phyloP scores from a whole-genome alignment of 768 basidiomycete genomes.

The Russula sp. region DNA sequence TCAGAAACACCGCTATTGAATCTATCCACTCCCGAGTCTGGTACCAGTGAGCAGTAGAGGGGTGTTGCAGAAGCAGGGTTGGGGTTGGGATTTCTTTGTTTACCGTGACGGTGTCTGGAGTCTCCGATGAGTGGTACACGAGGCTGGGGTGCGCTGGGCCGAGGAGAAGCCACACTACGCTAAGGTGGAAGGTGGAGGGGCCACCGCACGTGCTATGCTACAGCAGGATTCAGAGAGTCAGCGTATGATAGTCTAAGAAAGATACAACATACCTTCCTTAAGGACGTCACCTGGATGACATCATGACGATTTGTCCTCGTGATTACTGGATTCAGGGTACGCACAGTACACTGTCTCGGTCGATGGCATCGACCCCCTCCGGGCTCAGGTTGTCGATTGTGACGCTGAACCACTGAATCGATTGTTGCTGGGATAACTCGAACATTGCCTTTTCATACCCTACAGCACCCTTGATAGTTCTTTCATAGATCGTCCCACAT shows the following conservation, averaged over 20 bases:
- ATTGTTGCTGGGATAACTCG: neutral
- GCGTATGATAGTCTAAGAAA: too few relatives aligned
- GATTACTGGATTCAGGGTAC: too few relatives aligned
- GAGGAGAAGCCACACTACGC: neutral
- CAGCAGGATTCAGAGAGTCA: too few relatives aligned
- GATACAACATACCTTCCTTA: neutral
- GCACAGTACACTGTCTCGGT: too few relatives aligned
- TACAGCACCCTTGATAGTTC: neutral
- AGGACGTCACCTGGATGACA: neutral
- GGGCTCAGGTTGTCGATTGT: neutral
- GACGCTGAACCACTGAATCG: neutral
- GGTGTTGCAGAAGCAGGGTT: neutral
- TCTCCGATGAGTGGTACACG: neutral
- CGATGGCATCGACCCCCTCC: neutral
- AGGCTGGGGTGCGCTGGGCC: neutral
- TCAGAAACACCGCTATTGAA: neutral
- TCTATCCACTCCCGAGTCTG: neutral
- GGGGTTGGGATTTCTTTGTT: neutral
- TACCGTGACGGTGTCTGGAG: neutral
- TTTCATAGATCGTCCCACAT: neutral
- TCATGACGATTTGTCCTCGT: neutral
- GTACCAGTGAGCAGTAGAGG: neutral
- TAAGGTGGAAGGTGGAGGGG: too few relatives aligned
- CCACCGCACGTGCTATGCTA: too few relatives aligned
- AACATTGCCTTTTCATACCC: neutral